Conservation (phyloP, 2,329 filamentous ascomycete species). For the Corniculantispora saksenae region DNA sequence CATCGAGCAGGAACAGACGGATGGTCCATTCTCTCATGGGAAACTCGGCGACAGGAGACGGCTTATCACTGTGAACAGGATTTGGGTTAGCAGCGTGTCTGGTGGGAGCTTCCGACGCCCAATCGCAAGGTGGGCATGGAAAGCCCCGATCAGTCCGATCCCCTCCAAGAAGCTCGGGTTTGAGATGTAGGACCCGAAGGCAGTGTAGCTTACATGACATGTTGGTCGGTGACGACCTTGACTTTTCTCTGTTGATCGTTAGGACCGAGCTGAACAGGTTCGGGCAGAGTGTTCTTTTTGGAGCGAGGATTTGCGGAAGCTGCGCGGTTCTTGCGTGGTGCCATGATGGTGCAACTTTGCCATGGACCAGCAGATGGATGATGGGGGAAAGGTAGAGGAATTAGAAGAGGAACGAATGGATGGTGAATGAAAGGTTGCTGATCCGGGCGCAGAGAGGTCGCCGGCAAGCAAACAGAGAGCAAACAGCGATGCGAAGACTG, state of each 20-base stretch:
- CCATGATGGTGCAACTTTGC: constrained; percentile 5
- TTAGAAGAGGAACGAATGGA: background rate
- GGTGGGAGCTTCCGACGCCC: background rate
- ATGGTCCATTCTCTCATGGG: constrained; percentile 94
- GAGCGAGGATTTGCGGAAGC: background rate
- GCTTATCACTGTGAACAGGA: constrained; percentile 64
- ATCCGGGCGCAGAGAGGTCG: background rate
- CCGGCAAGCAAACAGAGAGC: constrained; percentile 8
- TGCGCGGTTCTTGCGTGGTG: constrained; percentile 15
- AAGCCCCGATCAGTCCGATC: background rate
- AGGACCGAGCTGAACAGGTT: constrained; percentile 24
- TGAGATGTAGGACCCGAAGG: constrained; percentile 13
- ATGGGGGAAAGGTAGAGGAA: background rate
- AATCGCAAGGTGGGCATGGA: background rate
- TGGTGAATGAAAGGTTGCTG: background rate
- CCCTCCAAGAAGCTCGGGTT: background rate
- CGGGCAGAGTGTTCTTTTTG: background rate
- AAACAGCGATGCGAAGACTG: constrained; percentile 5
- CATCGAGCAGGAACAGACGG: constrained; percentile 79
- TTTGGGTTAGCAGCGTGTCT: background rate
- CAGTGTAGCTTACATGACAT: constrained; percentile 68
- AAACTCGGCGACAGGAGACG: constrained; percentile 80
- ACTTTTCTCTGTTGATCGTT: constrained; percentile 71
- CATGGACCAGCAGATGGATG: background rate
- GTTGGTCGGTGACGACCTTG: constrained; percentile 91